A percentile compares a stretch with the other conserved stretches of the same genome.
Conservation (phyloP, 306 rosid genomes). For the Hippophae tibetana region DNA sequence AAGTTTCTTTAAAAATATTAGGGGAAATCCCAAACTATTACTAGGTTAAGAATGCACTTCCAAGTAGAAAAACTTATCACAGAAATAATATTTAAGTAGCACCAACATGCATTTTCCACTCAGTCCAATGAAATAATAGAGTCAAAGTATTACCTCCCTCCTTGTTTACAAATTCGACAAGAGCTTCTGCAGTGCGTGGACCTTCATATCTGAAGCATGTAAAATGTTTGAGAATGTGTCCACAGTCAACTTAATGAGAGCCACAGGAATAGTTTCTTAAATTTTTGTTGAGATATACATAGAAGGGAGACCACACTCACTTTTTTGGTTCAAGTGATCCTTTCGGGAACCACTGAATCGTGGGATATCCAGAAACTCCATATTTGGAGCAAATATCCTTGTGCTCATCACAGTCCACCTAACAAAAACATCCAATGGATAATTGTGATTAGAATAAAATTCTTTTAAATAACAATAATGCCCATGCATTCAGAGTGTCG, state of each 20-base stretch:
- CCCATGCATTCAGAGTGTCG: too few relatives aligned
- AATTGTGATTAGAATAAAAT: not conserved
- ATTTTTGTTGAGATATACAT: not conserved
- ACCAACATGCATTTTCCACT: too few relatives aligned
- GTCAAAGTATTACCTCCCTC: constrained; percentile 50
- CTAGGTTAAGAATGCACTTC: not conserved
- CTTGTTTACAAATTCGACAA: constrained; percentile 55
- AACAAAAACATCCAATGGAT: constrained; percentile 6
- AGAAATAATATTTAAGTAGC: not conserved
- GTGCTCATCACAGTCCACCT: constrained; percentile 95
- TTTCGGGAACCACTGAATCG: constrained; percentile 78
- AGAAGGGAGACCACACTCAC: constrained; percentile 32
- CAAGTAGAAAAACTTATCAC: not conserved
- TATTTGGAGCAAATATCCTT: constrained; percentile 62
- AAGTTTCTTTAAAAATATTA: not conserved
- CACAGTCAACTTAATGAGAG: constrained; percentile 1
- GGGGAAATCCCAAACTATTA: not conserved
- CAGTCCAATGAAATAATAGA: not conserved
- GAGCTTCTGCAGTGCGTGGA: constrained; percentile 69
- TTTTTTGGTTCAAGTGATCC: constrained; percentile 70
- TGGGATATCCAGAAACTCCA: constrained; percentile 82
- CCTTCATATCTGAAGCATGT: constrained; percentile 58
- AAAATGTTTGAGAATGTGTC: constrained; percentile 16
- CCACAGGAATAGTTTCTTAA: not conserved
- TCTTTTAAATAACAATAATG: too few relatives aligned